phyloP scores from a whole-genome alignment of 2,329 filamentous ascomycete species.

The Colletotrichum sp. region DNA sequence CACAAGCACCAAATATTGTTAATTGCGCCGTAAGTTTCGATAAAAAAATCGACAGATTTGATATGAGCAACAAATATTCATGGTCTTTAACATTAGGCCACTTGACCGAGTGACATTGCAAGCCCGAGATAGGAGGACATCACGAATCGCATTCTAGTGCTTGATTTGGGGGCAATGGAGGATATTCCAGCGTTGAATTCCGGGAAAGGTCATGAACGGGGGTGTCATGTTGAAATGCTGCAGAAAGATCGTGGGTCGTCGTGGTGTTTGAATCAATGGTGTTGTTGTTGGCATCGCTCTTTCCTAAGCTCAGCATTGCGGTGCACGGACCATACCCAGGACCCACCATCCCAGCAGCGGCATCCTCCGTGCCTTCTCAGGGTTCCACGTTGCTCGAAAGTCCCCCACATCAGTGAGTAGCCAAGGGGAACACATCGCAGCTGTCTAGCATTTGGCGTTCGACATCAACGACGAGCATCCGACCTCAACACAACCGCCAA shows the following conservation, averaged over 20 bases:
- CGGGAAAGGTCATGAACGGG: background rate
- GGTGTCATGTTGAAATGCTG: background rate
- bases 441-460: constrained; percentile 23
- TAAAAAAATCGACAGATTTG: background rate
- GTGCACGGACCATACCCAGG: background rate
- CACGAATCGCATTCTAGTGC: background rate
- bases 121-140: background rate
- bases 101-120: background rate
- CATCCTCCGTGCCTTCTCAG: constrained; percentile 52
- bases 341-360: background rate
- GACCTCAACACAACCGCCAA: constrained; percentile 28
- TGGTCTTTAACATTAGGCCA: background rate
- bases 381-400: constrained; percentile 58
- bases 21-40: background rate
- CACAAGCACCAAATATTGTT: background rate
- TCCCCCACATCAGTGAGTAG: constrained; percentile 39
- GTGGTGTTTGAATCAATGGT: background rate
- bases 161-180: background rate
- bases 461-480: constrained; percentile 17
- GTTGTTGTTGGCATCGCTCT: background rate
- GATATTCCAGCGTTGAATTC: background rate
- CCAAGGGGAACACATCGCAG: constrained; percentile 21
- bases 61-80: background rate
- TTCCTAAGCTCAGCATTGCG: background rate
- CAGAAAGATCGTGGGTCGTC: background rate